These are phyloP conservation scores for Umbelopsis isabellina DNA, from an alignment of 192 early-diverging fungal species.

Conservation along the genomic window DNA sequence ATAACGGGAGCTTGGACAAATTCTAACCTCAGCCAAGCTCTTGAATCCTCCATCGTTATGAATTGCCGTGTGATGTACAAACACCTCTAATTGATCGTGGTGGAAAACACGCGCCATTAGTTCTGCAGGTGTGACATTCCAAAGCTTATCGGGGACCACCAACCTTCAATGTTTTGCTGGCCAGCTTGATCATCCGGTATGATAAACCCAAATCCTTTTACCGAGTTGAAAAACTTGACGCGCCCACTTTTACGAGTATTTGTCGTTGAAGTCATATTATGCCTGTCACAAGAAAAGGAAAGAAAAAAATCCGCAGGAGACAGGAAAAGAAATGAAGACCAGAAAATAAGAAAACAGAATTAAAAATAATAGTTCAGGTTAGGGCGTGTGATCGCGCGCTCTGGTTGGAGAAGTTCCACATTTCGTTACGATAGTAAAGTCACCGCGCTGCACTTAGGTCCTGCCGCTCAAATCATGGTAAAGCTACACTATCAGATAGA, in stretches of 20 bases:
- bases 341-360: constrained; percentile 19
- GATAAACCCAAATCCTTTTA: constrained; percentile 91
- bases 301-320: constrained; percentile 6
- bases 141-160: constrained; percentile 20
- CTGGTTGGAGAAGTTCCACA: constrained; percentile 21
- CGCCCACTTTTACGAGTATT: constrained; percentile 52
- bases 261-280: constrained; percentile 32
- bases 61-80: constrained; percentile 82
- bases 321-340: constrained; percentile 3
- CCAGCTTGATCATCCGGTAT: constrained; percentile 68
- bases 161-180: constrained; percentile 74
- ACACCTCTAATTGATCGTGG: constrained; percentile 50
- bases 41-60: constrained; percentile 78
- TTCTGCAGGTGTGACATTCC: not conserved
- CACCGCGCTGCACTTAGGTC: constrained; percentile 7
- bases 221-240: constrained; percentile 88
- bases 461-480: not conserved
- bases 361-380: constrained; percentile 12
- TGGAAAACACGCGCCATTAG: constrained; percentile 10
- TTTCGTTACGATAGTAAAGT: constrained; percentile 14
- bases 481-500: no score
- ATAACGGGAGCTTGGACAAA: constrained; percentile 3
- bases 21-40: constrained; percentile 66
- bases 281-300: constrained; percentile 21
- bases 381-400: constrained; percentile 20